Evolutionary conservation across 2,329 filamentous ascomycete genomes (phyloP).

Genomic region (Escovopsis sp.): DNA sequence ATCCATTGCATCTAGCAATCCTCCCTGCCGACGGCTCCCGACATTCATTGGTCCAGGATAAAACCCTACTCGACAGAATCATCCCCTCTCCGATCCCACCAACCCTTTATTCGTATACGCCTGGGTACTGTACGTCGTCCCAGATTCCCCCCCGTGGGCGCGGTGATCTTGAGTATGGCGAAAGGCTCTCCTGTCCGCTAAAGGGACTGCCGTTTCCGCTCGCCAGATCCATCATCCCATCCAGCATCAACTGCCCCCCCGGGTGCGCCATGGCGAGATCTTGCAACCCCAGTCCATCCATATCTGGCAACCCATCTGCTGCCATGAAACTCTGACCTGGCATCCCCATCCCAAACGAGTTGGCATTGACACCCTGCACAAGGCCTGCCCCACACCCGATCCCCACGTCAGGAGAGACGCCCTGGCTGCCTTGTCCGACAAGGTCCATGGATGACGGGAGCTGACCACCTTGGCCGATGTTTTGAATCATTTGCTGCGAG

Average conservation of each 20-base stretch:
- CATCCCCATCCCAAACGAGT: too few species aligned
- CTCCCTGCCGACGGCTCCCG: too few species aligned
- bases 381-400: slow-evolving; percentile 12
- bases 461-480: neutral
- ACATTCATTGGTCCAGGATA: too few species aligned
- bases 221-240: slow-evolving; percentile 17
- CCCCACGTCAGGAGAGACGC: slow-evolving; percentile 10
- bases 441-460: slow-evolving; percentile 10
- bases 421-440: slow-evolving; percentile 12
- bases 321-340: slow-evolving; percentile 11
- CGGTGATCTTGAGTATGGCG: slow-evolving; percentile 21
- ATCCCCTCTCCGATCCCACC: too few species aligned
- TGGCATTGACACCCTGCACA: slow-evolving; percentile 5
- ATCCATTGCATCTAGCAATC: too few species aligned
- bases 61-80: too few species aligned
- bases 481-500: slow-evolving; percentile 1
- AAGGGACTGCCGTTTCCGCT: slow-evolving; percentile 22
- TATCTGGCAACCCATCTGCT: too few species aligned
- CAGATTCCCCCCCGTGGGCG: slow-evolving; percentile 15
- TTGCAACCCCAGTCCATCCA: slow-evolving; percentile 16
- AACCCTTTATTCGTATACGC: slow-evolving; percentile 4
- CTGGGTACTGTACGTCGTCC: slow-evolving; percentile 12
- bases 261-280: slow-evolving; percentile 12
- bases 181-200: slow-evolving; percentile 21
- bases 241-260: slow-evolving; percentile 16